Base-by-base conservation (phyloP, 768 basidiomycete genomes). In the Phlebiopsis flavidoalba region DNA sequence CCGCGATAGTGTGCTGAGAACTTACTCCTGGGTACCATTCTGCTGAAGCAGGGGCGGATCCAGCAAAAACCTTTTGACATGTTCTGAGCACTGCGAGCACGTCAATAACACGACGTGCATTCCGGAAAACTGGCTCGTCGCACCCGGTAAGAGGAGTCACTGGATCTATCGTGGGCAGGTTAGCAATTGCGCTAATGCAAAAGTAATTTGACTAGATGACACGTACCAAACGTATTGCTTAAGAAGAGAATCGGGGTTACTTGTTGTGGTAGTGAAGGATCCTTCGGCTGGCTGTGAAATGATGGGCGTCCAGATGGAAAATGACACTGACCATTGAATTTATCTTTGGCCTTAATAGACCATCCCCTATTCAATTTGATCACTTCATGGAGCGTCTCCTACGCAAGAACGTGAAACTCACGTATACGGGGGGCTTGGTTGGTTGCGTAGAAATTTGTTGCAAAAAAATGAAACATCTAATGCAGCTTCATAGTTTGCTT, bases 201-300 rank as follows among this genome's bases (percentile, higher is more conserved):
- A 31, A 6, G 26, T 31, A 31, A 6, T 6, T 31, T 6, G 26
- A 43, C 17, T 11, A 33, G 35, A 12, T 11, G 10, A 8, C 14
- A 36, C 58, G 4, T 43, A 51, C 58, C 58, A 22, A 17, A 21
- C 1, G 65, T 70, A 36, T 68, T 71, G 5, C 70, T 65, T 8
- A 71, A 60, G 17, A 72, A 33, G 1, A 72, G 60, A 15, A 72
- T 35, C 12, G 70, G n/a, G 70, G 57, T 62, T 66, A 60, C 67
- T 67, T 0, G 71, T 72, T 49, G 69, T 66, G 1, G 57, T 56
- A 17, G 21, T 45, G 61, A 58, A 62, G 15, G 65, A 55, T n/a
- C 60, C 63, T 64, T 36, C 5, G 36, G 33, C 12, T 53, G 14
- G 21, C 22, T 3, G 31, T 12, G 14, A 33, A 11, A 15, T 35